Base-by-base conservation (phyloP, 371 early-diverging fungal species). In the Rhizopus delemar region DNA sequence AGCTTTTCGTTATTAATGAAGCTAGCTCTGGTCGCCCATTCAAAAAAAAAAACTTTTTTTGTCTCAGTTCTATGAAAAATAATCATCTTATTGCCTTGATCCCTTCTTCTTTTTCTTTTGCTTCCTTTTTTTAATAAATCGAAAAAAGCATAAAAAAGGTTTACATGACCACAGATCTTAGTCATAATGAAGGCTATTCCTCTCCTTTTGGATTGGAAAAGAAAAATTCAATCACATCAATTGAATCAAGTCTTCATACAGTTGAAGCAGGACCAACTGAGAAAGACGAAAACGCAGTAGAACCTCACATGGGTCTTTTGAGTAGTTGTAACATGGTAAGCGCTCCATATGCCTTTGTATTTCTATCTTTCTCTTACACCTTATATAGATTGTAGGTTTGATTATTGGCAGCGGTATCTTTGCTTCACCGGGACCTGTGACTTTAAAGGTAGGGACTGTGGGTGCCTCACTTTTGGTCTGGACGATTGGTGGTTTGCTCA, bases 371-470 rank as follows among this genome's bases (percentile, higher is more conserved):
- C 22, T 46, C 8, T 29, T 61, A 4, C 31, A 3, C 31, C 2
- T 28, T 54, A 35, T 43, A 29, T 60, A 73, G 60, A 84, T 83
- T 62, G 68, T 86, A 52, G 84, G 84, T 8, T 68, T 83, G 39
- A 74, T 73, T 43, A 86, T 86, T 51, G 86, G 86, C 32, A 75
- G 76, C 62, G 86, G 86, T 41, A 85, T 86, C 32, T 86, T 85
- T 67, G 83, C 86, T 33, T 76, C 82, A 3, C 85, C 85, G 5
- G 86, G 86, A 8, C 81, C 82, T 33, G 78, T 85, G 1, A 66
- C 67, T 8, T 51, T 74, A n/a, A 68, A 71, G 33, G 72, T 75
- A 2, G 73, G 69, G n/a, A 73, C 77, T 8, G 81, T 77, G 0
- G 82, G 82, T 8, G 57, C 78, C 8, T 75, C 82, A 3, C 59